A percentile compares a stretch with the other conserved stretches of the same genome.
These are phyloP conservation scores for Allium sativum DNA, from an alignment of 106 monocot species.

Conservation along the genomic window DNA sequence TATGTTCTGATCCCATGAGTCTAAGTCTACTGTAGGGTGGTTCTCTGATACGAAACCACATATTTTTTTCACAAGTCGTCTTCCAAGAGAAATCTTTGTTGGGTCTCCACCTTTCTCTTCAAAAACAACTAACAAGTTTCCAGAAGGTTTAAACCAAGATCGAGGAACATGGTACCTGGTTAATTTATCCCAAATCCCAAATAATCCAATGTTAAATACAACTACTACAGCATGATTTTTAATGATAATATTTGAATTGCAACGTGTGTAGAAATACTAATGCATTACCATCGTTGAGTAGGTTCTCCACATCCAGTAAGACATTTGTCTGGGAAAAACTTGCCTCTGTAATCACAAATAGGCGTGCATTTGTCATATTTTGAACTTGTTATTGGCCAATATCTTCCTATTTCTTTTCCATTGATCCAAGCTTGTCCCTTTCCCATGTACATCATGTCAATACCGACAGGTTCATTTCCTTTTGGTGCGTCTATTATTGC, in stretches of 20 bases:
- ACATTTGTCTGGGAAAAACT: conserved; percentile 82
- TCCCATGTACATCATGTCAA: conserved; percentile 90
- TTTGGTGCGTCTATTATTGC: conserved; percentile 42
- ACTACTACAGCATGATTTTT: background rate
- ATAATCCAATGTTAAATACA: background rate
- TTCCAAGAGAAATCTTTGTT: conserved; percentile 60
- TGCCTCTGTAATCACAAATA: conserved; percentile 73
- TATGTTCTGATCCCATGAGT: conserved; percentile 19
- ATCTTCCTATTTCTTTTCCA: conserved; percentile 83
- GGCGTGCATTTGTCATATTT: conserved; percentile 32
- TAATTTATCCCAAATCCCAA: background rate
- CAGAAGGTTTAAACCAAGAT: conserved; percentile 84
- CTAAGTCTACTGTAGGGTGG: conserved; percentile 40
- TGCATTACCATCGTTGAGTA: conserved; percentile 90
- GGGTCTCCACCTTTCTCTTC: conserved; percentile 99
- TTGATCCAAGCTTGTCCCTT: conserved; percentile 94
- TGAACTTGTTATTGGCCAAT: conserved; percentile 69
- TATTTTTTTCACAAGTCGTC: conserved; percentile 36
- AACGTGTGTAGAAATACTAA: background rate
- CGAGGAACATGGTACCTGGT: conserved; percentile 93
- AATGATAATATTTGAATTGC: no score
- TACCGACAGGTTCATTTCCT: conserved; percentile 76
- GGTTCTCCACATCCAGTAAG: conserved; percentile 80
- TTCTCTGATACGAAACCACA: conserved; percentile 58
- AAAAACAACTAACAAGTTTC: conserved; percentile 68